Base-by-base conservation (phyloP, 768 basidiomycete species). In the Mycena capillaripes region DNA sequence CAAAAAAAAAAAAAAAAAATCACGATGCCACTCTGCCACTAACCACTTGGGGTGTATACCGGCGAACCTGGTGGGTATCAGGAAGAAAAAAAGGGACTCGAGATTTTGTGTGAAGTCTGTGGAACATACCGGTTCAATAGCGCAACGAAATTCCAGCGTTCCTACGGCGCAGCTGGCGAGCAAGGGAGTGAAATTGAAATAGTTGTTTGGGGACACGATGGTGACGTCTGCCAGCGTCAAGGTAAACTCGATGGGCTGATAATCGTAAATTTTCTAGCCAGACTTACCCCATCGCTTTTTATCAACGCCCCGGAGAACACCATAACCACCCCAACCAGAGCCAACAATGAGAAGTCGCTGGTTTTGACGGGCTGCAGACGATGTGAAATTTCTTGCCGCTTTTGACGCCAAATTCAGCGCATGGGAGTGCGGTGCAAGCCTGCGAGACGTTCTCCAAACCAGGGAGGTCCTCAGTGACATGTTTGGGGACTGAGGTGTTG, bases 311-410 rank as follows among this genome's bases (percentile, higher is more conserved):
- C 90, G 83, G 27, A 94, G 84, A 17, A 94, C 82, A 70, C 91
- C 90, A 75, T 94, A 94, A 0, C 93, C 93, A 67, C 92, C 93
- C 93, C 93, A 94, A 27, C 93, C 93, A 12, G 92, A 93, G 11
- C 93, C 93, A 9, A 94, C 83, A 71, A 94, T 90, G 23, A 93
- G 88, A 40, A 94, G 86, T 27, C 86, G 84, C 67, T 86, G 80
- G 73, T 84, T 87, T 53, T 77, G 73, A 34, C 76, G 79, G 16
- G 80, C 68, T 10, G 77, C 57, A 5, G 87, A 85, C 21, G 83
- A 84, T 63, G 81, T 83, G 67, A 89, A 87, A 64, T 73, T 71
- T 29, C 86, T 84, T 17, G 64, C 53, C 46, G 67, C 14, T 44
- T 61, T 32, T 19, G 38, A 38, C 11, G 38, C 16, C 38, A 38